Conservation (phyloP, 345 rosid species). For the Hevea brasiliensis region DNA sequence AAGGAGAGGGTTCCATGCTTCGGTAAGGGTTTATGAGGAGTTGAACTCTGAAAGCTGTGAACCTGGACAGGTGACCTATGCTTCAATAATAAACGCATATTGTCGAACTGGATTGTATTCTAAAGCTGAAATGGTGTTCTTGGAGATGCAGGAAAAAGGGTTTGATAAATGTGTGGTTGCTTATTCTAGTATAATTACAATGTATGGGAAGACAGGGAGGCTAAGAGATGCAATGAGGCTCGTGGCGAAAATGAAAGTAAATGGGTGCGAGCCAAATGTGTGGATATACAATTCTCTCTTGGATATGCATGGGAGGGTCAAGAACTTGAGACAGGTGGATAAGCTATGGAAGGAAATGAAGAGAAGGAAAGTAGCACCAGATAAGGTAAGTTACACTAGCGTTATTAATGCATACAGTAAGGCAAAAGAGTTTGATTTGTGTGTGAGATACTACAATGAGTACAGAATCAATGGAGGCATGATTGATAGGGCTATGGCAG, state of each 20-base stretch:
- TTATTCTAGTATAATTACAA: slow-evolving; percentile 68
- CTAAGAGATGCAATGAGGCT: slow-evolving; percentile 64
- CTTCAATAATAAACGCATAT: slow-evolving; percentile 66
- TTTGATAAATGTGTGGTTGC: slow-evolving; percentile 78
- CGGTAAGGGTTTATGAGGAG: slow-evolving; percentile 51
- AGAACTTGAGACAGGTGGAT: slow-evolving; percentile 64
- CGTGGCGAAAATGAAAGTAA: slow-evolving; percentile 73
- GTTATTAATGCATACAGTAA: slow-evolving; percentile 66
- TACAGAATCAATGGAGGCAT: slow-evolving; percentile 56
- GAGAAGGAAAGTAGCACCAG: slow-evolving; percentile 66
- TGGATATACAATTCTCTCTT: slow-evolving; percentile 81
- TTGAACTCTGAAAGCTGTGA: slow-evolving; percentile 47
- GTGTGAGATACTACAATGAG: slow-evolving; percentile 58
- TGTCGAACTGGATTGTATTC: slow-evolving; percentile 51
- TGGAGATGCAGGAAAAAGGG: slow-evolving; percentile 69
- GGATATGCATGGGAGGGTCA: slow-evolving; percentile 80
- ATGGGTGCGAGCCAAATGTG: slow-evolving; percentile 70
- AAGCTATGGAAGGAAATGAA: slow-evolving; percentile 86
- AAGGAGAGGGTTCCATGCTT: slow-evolving; percentile 58
- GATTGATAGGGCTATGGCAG: slow-evolving; percentile 72
- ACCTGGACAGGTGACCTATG: slow-evolving; percentile 91
- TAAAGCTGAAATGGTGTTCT: slow-evolving; percentile 60
- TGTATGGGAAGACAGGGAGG: slow-evolving; percentile 74
- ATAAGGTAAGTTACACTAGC: slow-evolving; percentile 77
- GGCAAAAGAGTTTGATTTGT: slow-evolving; percentile 56